phyloP scores from a whole-genome alignment of 306 rosid genomes.

The Sindora glabra region DNA sequence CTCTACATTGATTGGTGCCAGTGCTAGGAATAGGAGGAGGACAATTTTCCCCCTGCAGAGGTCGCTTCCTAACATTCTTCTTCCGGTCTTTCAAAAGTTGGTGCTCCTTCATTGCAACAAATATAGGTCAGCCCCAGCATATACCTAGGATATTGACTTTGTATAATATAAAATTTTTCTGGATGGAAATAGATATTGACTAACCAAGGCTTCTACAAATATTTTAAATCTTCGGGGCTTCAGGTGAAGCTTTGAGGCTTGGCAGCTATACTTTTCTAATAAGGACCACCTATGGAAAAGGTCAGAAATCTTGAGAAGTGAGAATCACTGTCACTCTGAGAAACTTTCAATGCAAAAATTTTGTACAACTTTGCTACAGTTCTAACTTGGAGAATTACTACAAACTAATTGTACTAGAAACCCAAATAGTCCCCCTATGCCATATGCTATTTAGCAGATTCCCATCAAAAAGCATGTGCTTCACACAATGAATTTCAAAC shows the following conservation, averaged over 20 bases:
- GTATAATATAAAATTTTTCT: neutral
- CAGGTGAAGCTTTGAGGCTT: constrained; percentile 97
- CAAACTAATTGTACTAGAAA: constrained; percentile 1
- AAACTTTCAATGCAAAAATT: constrained; percentile 3
- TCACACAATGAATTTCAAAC: too few relatives aligned
- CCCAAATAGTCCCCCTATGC: neutral
- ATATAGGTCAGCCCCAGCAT: constrained; percentile 33
- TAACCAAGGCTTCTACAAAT: constrained; percentile 93
- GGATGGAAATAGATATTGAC: constrained; percentile 26
- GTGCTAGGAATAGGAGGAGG: constrained; percentile 39
- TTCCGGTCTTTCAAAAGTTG: constrained; percentile 93
- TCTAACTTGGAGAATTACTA: constrained; percentile 1
- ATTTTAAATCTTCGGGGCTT: constrained; percentile 94
- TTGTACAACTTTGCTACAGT: neutral
- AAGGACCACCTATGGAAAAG: constrained; percentile 83
- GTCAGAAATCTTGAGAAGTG: constrained; percentile 12
- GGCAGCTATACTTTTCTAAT: constrained; percentile 93
- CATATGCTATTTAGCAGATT: constrained; percentile 6
- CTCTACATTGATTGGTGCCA: constrained; percentile 56
- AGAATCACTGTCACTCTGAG: constrained; percentile 13
- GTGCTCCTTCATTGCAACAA: constrained; percentile 69
- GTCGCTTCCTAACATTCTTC: constrained; percentile 71
- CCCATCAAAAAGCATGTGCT: neutral
- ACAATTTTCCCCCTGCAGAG: constrained; percentile 58
- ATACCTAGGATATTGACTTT: neutral